Percentiles rank a stretch among this genome's conserved stretches.
Conservation (phyloP, 2,329 filamentous ascomycete genomes). For the Alternaria triticimaculans region DNA sequence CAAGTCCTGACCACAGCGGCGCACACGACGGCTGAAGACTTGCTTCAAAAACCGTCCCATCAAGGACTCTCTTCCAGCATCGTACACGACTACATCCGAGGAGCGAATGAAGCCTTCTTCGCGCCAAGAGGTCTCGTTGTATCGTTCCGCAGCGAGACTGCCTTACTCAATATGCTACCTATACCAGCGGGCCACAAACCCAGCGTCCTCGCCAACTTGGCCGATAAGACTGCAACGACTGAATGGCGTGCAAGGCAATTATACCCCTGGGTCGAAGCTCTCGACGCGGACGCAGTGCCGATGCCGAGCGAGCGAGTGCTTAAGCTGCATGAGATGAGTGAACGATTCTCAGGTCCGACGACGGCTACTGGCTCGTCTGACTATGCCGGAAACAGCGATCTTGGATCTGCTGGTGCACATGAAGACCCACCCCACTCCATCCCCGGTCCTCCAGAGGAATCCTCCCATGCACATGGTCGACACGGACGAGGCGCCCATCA, state of each 20-base stretch:
- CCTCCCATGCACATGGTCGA: background rate
- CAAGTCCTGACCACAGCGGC: slow-evolving; percentile 35
- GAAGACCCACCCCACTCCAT: slow-evolving; percentile 38
- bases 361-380: background rate
- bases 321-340: slow-evolving; percentile 25
- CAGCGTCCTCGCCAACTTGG: slow-evolving; percentile 24
- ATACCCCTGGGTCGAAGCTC: slow-evolving; percentile 39
- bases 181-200: slow-evolving; percentile 33
- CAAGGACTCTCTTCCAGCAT: slow-evolving; percentile 5
- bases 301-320: slow-evolving; percentile 19
- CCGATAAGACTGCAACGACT: slow-evolving; percentile 17
- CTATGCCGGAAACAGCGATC: background rate
- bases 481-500: background rate
- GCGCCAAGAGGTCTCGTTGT: slow-evolving; percentile 38
- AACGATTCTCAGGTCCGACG: slow-evolving; percentile 5
- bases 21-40: slow-evolving; percentile 8
- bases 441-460: slow-evolving; percentile 11
- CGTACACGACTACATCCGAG: slow-evolving; percentile 35
- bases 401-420: background rate
- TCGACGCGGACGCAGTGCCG: slow-evolving; percentile 30
- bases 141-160: slow-evolving; percentile 31
- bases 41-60: slow-evolving; percentile 3
- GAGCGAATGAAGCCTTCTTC: slow-evolving; percentile 44
- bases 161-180: slow-evolving; percentile 26
- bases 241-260: slow-evolving; percentile 33